Base-by-base conservation (phyloP, 2,329 filamentous ascomycete genomes). In the Canariomyces notabilis region DNA sequence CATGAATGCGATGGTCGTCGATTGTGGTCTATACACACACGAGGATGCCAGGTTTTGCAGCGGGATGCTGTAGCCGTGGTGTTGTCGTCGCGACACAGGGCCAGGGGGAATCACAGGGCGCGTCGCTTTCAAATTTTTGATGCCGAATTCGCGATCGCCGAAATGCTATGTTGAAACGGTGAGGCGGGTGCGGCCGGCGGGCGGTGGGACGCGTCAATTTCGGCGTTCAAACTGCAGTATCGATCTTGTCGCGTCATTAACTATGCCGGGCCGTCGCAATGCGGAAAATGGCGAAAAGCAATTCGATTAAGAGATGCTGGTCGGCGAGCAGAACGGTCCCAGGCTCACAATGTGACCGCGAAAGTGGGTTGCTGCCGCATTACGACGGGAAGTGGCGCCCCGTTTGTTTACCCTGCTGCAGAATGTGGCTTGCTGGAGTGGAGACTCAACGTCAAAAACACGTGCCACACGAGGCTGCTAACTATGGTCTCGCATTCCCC, bases 391-490 rank as follows among this genome's bases (percentile, higher is more conserved):
- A 55, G 55, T 42, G 48, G 45, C 53, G 51, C 49, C 50, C 46
- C 41, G 51, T 54, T 57, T 57, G 55, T 57, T 57, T 57, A 57
- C 49, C 48, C 50, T 46, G 26, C 38, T 39, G 43, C 48, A 50
- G 49, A 49, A 46, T 47, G 43, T 49, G 46, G 51, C 43, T 51
- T 35, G n/a, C 4, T 11, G 19, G 34, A 36, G n/a, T n/a, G n/a
- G n/a, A n/a, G n/a, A n/a, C n/a, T n/a, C n/a, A n/a, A n/a, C n/a
- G n/a, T n/a, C n/a, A n/a, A n/a, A n/a, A 29, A 51, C 51, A 56
- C 12, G 12, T 20, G 34, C 16, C 19, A 22, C 20, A 16, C 18
- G 5, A 12, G 18, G 9, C 11, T 14, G 32, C n/a, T 20, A 41
- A 40, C 26, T 31, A 33, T 5, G 15, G 5, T 7, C 31, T n/a